Base-by-base conservation (phyloP, 805 yeast genomes). In the Nakazawaea anatomiae region DNA sequence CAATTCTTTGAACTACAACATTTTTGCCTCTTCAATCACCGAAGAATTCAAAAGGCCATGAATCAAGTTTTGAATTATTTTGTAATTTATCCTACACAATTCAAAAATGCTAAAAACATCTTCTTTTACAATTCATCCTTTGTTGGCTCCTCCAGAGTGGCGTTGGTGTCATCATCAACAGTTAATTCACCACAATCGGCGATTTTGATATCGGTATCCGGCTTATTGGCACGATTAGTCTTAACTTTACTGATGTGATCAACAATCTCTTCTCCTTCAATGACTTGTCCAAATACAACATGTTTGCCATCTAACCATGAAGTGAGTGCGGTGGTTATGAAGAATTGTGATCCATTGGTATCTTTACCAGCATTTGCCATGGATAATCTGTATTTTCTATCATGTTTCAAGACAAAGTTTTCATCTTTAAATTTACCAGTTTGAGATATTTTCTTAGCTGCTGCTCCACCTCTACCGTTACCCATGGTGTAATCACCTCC, bases 201-300 rank as follows among this genome's bases (percentile, higher is more conserved):
- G 59, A 91, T 85, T 56, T 71, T 75, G 54, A 92, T 73, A 30
- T 79, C 80, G 59, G 77, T 77, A 51, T 67, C 69, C 50, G 99
- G 99, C 57, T 72, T 77, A 69, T 89, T 94, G 57, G 87, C 82
- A 59, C 76, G 71, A 53, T 73, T 70, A 28, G 95, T 89, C 70
- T 82, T 80, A 55, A 87, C 82, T 45, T 68, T 67, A 71, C 90
- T 96, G 63, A 94, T 82, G 68, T 79, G 75, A 57, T 76, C 70
- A 51, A 92, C 88, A 47, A 89, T 80, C 57, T 92, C 96, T 74
- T 82, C 76, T 46, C 98, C 98, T 52, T 85, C 90, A 14, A 89
- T 52, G 51, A 94, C 97, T 72, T 89, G 89, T 58, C 99, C 99
- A 63, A 94, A 94, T 41, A 94, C 99, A 64, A 94, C 99, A 70